Conservation (phyloP, 306 rosid genomes). For the Trifolium subterraneum region DNA sequence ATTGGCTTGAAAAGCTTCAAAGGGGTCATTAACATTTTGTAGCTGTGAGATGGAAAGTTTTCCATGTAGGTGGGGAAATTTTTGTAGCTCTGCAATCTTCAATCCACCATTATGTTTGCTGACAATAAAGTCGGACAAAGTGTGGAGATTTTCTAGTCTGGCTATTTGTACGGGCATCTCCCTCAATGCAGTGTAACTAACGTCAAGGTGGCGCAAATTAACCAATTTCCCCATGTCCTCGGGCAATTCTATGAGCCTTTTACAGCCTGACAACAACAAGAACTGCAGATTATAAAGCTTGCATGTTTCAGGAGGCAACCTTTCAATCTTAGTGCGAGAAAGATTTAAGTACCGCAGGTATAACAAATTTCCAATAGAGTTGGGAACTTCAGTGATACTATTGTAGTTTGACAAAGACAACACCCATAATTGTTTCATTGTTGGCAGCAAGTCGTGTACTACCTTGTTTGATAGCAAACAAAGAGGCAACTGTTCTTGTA, state of each 20-base stretch:
- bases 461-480: not conserved
- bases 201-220: not conserved
- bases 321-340: not conserved
- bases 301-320: not conserved
- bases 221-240: not conserved
- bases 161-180: constrained; percentile 5
- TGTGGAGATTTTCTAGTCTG: not conserved
- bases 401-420: not conserved
- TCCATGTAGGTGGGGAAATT: not conserved
- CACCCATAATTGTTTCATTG: constrained; percentile 12
- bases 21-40: constrained; percentile 22
- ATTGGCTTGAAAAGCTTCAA: not conserved
- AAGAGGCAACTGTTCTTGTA: not conserved
- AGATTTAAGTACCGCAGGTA: not conserved
- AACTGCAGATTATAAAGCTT: constrained; percentile 31
- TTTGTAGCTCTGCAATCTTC: constrained; percentile 4
- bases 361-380: not conserved
- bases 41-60: not conserved
- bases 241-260: not conserved
- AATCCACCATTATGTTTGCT: not conserved
- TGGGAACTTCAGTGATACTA: not conserved
- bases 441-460: not conserved
- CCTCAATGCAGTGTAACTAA: not conserved
- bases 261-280: constrained; percentile 10
- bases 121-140: constrained; percentile 14